A percentile compares a stretch with the other conserved stretches of the same genome.
These are phyloP conservation scores for Rugonectria rugulosa DNA, from an alignment of 2,329 filamentous ascomycete genomes.

Conservation along the genomic window DNA sequence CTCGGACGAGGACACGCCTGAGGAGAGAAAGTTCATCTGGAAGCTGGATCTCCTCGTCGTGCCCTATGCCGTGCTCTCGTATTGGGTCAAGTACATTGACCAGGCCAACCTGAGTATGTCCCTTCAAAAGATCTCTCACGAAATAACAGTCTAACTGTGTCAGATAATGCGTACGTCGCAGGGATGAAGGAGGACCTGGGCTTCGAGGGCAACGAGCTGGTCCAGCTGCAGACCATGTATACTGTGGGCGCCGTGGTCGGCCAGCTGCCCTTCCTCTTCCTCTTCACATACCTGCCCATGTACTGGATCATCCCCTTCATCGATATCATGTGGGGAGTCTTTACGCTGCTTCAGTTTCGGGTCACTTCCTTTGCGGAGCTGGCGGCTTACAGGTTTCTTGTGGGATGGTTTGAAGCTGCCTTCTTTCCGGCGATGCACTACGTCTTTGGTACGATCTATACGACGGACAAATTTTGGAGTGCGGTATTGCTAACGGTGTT, in stretches of 20 bases:
- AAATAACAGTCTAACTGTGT: not conserved
- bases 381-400: constrained; percentile 60
- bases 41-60: constrained; percentile 17
- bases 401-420: constrained; percentile 57
- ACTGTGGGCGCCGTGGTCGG: constrained; percentile 54
- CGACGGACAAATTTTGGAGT: rapidly evolving
- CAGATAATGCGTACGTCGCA: constrained; percentile 62
- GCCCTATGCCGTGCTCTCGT: constrained; percentile 14
- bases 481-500: constrained; percentile 34
- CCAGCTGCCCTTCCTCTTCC: constrained; percentile 58
- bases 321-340: constrained; percentile 62
- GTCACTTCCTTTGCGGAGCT: constrained; percentile 56
- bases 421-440: constrained; percentile 26
- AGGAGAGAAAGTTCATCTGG: constrained; percentile 14
- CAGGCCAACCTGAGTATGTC: constrained; percentile 14
- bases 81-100: constrained; percentile 20
- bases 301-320: constrained; percentile 59
- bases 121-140: no score
- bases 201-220: constrained; percentile 60
- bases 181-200: constrained; percentile 60
- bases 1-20: constrained; percentile 17
- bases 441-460: constrained; percentile 4
- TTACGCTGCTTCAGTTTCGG: constrained; percentile 63
- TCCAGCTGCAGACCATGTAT: constrained; percentile 60
- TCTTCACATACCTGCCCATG: constrained; percentile 56